phyloP scores from a whole-genome alignment of 2,329 filamentous ascomycete genomes.

The Phialocephala subalpina region DNA sequence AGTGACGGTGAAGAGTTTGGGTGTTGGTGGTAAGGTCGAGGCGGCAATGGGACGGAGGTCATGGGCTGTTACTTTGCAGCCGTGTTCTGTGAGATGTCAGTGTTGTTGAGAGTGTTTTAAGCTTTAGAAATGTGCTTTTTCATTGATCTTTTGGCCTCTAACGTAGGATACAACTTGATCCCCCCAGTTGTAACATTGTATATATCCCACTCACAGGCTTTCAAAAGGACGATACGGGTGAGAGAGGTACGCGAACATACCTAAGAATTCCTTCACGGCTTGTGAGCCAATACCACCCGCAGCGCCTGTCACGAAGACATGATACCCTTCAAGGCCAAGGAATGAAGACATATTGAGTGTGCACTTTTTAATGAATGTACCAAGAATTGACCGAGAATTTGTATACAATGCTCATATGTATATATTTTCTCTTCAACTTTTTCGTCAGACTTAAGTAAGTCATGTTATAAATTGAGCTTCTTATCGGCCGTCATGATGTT shows the following conservation, averaged over 20 bases:
- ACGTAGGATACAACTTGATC: neutral
- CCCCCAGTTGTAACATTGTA: neutral
- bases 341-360: slow-evolving; percentile 29
- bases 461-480: neutral
- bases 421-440: neutral
- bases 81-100: slow-evolving; percentile 43
- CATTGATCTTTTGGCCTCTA: neutral
- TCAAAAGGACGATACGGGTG: neutral
- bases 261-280: slow-evolving; percentile 59
- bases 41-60: slow-evolving; percentile 51
- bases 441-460: neutral
- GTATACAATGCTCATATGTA: neutral
- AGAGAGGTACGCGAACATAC: slow-evolving; percentile 44
- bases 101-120: neutral
- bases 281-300: slow-evolving; percentile 58
- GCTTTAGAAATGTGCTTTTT: too few relatives aligned
- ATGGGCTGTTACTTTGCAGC: slow-evolving; percentile 62
- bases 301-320: slow-evolving; percentile 63
- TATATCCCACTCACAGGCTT: neutral
- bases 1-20: slow-evolving; percentile 50
- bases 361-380: neutral
- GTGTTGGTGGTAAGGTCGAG: slow-evolving; percentile 40
- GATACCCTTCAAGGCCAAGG: slow-evolving; percentile 39
- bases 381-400: too few relatives aligned
- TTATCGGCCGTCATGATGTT: slow-evolving; percentile 8